A percentile compares a stretch with the other conserved stretches of the same genome.
phyloP scores from a whole-genome alignment of 1,284 basidiomycete genomes.

The Neolentinus lepideus region DNA sequence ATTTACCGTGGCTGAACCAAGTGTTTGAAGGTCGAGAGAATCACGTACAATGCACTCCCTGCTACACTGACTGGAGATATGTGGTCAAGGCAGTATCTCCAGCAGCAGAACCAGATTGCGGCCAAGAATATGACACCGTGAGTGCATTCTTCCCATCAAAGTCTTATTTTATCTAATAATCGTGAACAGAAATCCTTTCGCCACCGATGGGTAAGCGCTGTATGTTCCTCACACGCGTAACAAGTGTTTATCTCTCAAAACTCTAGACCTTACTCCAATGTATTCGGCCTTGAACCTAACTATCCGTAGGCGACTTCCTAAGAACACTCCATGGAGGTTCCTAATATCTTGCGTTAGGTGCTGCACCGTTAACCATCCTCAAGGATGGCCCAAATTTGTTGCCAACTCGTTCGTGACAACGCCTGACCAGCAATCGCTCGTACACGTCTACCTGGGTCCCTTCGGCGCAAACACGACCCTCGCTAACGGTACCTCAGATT shows the following conservation, averaged over 20 bases:
- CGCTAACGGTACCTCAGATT: slow-evolving; percentile 33
- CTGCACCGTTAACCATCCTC: slow-evolving; percentile 56
- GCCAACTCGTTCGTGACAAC: slow-evolving; percentile 50
- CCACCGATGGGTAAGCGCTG: slow-evolving; percentile 35
- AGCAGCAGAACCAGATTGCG: slow-evolving; percentile 54
- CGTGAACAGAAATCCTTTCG: slow-evolving; percentile 40
- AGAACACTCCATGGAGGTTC: background rate
- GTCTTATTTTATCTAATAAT: background rate
- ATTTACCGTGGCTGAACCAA: background rate
- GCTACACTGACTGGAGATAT: slow-evolving; percentile 49
- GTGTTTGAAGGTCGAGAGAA: slow-evolving; percentile 40
- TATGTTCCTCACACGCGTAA: background rate
- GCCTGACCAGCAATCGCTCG: slow-evolving; percentile 38
- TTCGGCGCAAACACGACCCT: slow-evolving; percentile 38
- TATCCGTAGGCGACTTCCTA: slow-evolving; percentile 20
- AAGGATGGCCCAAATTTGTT: slow-evolving; percentile 57
- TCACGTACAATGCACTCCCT: slow-evolving; percentile 52
- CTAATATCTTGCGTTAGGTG: slow-evolving; percentile 25
- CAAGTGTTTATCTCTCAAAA: slow-evolving; percentile 1
- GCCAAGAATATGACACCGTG: slow-evolving; percentile 51
- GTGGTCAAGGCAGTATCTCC: slow-evolving; percentile 55
- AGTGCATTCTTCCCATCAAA: slow-evolving; percentile 14
- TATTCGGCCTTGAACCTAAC: slow-evolving; percentile 36
- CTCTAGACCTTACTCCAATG: slow-evolving; percentile 44
- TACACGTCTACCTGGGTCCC: slow-evolving; percentile 52